phyloP scores from a whole-genome alignment of 2,329 filamentous ascomycete genomes.

The Amauroascus verrucosus region DNA sequence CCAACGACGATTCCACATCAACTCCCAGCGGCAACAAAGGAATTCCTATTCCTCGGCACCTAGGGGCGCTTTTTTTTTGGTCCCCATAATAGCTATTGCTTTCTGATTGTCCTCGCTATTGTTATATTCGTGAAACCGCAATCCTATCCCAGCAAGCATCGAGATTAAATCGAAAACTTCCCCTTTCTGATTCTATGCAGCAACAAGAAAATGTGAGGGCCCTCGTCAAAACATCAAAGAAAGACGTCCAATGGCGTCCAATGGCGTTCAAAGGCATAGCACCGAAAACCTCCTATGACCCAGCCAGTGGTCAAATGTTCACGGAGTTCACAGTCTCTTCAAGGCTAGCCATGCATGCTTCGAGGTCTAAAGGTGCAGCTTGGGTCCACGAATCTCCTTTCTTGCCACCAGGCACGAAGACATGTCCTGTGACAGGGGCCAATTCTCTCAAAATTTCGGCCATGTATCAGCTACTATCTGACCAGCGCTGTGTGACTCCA shows the following conservation, averaged over 20 bases:
- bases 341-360: conserved; percentile 4
- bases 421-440: conserved; percentile 21
- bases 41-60: conserved; percentile 1
- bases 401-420: conserved; percentile 23
- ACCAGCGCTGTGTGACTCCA: conserved; percentile 30
- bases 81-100: background rate
- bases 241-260: conserved; percentile 8
- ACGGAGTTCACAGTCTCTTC: conserved; percentile 13
- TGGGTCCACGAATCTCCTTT: conserved; percentile 35
- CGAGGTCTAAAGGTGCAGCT: conserved; percentile 20
- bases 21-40: conserved; percentile 1
- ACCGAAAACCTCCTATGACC: conserved; percentile 11
- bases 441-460: conserved; percentile 29
- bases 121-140: background rate
- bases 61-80: background rate
- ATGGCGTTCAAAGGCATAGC: background rate
- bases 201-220: background rate
- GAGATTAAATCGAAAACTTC: background rate
- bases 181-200: background rate
- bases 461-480: conserved; percentile 24
- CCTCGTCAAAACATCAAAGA: background rate
- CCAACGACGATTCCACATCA: background rate
- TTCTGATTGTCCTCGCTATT: conserved; percentile 9
- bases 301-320: conserved; percentile 18
- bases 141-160: no score